These are phyloP conservation scores for Castanea sativa DNA, from an alignment of 306 rosid species.

Conservation along the genomic window DNA sequence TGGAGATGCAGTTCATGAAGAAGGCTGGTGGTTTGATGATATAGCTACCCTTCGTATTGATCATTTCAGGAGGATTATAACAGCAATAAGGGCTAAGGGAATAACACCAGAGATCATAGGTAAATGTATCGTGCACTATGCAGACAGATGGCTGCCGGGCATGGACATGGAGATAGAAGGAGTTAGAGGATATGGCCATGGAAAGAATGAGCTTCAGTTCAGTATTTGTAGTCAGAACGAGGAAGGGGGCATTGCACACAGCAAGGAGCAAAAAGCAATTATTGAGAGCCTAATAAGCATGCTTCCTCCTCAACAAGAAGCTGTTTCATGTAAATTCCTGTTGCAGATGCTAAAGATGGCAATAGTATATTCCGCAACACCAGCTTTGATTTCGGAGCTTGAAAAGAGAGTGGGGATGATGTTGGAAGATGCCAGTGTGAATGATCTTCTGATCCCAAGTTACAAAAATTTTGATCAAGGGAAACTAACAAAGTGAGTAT, in stretches of 20 bases:
- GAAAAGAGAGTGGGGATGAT: constrained; percentile 81
- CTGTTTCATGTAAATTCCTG: constrained; percentile 78
- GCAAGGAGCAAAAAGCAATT: constrained; percentile 66
- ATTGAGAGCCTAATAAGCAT: constrained; percentile 77
- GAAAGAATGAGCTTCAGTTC: constrained; percentile 59
- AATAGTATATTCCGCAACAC: constrained; percentile 71
- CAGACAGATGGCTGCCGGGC: constrained; percentile 71
- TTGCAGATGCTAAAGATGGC: constrained; percentile 81
- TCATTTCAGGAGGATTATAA: constrained; percentile 63
- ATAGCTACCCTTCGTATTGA: constrained; percentile 56
- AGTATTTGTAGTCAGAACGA: constrained; percentile 52
- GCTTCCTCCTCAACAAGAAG: constrained; percentile 76
- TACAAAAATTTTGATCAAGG: constrained; percentile 59
- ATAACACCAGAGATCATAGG: constrained; percentile 64
- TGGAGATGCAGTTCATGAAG: constrained; percentile 41
- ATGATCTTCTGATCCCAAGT: constrained; percentile 80
- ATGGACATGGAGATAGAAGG: constrained; percentile 69
- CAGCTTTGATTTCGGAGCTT: constrained; percentile 81
- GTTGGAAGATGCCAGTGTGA: constrained; percentile 83
- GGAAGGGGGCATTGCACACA: constrained; percentile 42
- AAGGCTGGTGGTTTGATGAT: constrained; percentile 67
- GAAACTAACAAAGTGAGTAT: constrained; percentile 58
- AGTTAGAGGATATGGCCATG: constrained; percentile 61
- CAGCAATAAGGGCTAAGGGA: constrained; percentile 68
- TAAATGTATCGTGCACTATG: constrained; percentile 70